Percentiles rank a stretch among this genome's conserved stretches.
Evolutionary conservation across 257 asterid genomes (phyloP).

Genomic region (Plantago elongata): DNA sequence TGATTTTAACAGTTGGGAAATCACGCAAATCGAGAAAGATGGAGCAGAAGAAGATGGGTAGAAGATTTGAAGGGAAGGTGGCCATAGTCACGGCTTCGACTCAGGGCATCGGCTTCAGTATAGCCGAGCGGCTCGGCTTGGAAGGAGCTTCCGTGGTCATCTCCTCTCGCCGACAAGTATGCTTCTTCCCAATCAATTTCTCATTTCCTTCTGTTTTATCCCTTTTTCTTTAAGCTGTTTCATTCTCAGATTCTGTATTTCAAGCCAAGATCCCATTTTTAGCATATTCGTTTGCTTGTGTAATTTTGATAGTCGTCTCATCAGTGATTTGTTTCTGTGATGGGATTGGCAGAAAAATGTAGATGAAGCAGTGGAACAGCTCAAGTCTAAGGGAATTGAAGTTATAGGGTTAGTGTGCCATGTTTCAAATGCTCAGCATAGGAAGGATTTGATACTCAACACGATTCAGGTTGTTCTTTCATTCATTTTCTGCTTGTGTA

Average conservation of each 20-base stretch:
- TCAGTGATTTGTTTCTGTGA: neutral
- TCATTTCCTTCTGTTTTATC: neutral
- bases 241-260: no score
- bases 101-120: conserved; percentile 84
- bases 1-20: no score
- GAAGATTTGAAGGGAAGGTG: conserved; percentile 74
- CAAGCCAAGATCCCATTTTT: no score
- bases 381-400: conserved; percentile 56
- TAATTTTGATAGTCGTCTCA: neutral
- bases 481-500: neutral
- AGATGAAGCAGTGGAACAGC: conserved; percentile 75
- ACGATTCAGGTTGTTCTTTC: conserved; percentile 53
- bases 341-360: conserved; percentile 61
- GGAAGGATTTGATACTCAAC: conserved; percentile 69
- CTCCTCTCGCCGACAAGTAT: conserved; percentile 83
- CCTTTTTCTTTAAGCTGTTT: no score
- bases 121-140: conserved; percentile 81
- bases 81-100: conserved; percentile 89
- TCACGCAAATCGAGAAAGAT: neutral
- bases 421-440: conserved; percentile 68
- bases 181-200: neutral
- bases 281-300: neutral
- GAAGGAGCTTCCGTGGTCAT: conserved; percentile 94
- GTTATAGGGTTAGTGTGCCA: conserved; percentile 75
- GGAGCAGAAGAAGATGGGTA: conserved; percentile 27